phyloP scores from a whole-genome alignment of 805 yeast species.

The Brettanomyces sp. region DNA sequence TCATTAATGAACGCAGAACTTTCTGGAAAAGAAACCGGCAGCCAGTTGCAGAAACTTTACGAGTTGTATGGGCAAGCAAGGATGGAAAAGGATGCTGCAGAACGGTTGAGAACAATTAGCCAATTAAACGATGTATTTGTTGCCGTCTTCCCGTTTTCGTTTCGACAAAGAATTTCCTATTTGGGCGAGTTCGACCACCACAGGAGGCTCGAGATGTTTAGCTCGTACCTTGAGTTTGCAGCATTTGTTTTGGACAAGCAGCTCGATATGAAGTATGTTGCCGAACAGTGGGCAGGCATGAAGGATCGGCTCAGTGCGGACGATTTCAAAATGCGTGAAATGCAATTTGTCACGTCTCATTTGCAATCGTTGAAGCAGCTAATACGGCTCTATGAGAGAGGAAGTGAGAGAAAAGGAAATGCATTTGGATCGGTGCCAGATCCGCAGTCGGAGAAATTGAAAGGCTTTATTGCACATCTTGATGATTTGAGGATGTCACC shows the following conservation, averaged over 20 bases:
- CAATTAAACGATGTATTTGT: conserved; percentile 16
- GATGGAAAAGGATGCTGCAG: no score
- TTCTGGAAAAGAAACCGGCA: conserved; percentile 24
- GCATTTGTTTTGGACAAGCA: conserved; percentile 17
- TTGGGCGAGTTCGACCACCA: conserved; percentile 7
- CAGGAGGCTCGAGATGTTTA: conserved; percentile 7
- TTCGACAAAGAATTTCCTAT: conserved; percentile 12
- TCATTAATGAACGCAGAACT: conserved; percentile 49
- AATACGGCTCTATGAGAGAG: no score
- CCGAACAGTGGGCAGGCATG: conserved; percentile 15
- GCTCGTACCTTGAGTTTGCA: conserved; percentile 14
- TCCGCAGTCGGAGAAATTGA: conserved; percentile 26
- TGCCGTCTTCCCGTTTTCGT: conserved; percentile 24
- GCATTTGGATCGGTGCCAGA: conserved; percentile 20
- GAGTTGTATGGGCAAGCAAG: no score
- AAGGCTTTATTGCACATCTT: conserved; percentile 24
- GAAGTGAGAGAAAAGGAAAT: no score
- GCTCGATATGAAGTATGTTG: conserved; percentile 16
- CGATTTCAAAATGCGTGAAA: conserved; percentile 8
- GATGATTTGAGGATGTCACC: conserved; percentile 25
- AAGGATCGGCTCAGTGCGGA: not conserved
- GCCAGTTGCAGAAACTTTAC: no score
- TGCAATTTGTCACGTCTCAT: no score
- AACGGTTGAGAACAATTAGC: no score
- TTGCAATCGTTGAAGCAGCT: no score